These are phyloP conservation scores for Talaromyces trachyspermus DNA, from an alignment of 495 filamentous ascomycete genomes.

Conservation along the genomic window DNA sequence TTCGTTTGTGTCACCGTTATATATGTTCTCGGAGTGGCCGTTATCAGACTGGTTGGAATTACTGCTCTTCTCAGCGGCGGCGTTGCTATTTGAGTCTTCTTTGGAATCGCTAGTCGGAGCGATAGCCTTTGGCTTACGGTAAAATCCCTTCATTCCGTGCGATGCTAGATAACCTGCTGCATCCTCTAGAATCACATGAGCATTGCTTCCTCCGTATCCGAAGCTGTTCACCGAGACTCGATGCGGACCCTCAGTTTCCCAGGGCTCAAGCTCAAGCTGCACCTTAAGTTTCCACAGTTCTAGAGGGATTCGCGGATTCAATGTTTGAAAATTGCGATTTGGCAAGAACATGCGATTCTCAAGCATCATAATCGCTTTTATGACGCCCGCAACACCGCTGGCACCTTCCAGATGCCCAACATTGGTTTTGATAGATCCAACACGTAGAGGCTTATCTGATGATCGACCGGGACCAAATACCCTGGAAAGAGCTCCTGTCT, in stretches of 20 bases:
- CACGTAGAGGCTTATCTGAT: too few relatives aligned
- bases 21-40: neutral
- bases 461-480: too few relatives aligned
- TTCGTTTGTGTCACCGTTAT: too few relatives aligned
- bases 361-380: constrained; percentile 26
- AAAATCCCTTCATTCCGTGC: neutral
- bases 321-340: constrained; percentile 19
- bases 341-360: constrained; percentile 25
- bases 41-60: too few relatives aligned
- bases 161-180: constrained; percentile 8
- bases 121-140: neutral
- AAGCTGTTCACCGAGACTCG: constrained; percentile 13
- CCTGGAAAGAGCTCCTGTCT: too few relatives aligned
- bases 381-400: constrained; percentile 26
- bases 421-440: constrained; percentile 35
- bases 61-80: too few relatives aligned
- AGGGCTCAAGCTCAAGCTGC: neutral
- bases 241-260: constrained; percentile 11
- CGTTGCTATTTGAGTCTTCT: too few relatives aligned
- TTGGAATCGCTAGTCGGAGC: neutral
- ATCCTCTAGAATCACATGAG: constrained; percentile 34
- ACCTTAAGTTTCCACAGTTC: neutral
- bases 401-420: constrained; percentile 33
- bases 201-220: constrained; percentile 34
- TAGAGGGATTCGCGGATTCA: constrained; percentile 19